Evolutionary conservation across 192 early-diverging fungal species (phyloP), one percentile per base, ranked within the genome.

Genomic region (Mortierella hygrophila): DNA sequence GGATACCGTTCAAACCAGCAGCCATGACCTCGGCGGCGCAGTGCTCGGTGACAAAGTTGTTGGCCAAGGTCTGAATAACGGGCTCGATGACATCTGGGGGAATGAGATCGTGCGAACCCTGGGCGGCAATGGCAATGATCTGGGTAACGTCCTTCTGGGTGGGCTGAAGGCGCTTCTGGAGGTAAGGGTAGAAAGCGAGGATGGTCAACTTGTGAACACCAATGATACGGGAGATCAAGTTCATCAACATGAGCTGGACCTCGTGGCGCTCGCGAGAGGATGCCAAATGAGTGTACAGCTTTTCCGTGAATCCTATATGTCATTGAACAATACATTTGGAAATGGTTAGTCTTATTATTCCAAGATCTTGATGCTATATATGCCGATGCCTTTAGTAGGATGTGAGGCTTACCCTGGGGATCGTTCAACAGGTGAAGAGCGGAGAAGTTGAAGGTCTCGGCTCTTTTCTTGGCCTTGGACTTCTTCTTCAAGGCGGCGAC

Each of bases 1-100:
- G 95, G 47, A 97, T 94, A 70, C 93, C 93, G 78, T 97, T 97
- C 71, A 90, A 75, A 49, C 98, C 99, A 8, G 97, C 98, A 21
- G 95, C 94, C 90, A 99, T 97, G 49, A 99, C 99, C 85, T 99
- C 99, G 9, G 93, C 92, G 11, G 98, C 90, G 55, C 93, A 94
- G 87, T 97, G 97, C 81, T 95, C 96, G 54, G 97, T 96, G 35
- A 99, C 95, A 93, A 99, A 99, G 90, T 96, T 97, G 89, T 99
- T 96, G 20, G 99, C 97, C 26, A 99, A 94, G 16, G 95, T 95
- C 77, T 94, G 94, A n/a, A 99, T 88, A 10, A 98, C 93, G 15
- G 95, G 93, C 83, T 95, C 93, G 69, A 99, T 89, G 5, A 92
- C 94, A 88, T 99, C 99, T 7, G 99, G 99, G 37, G 99, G 99